Conservation (phyloP, 2,329 filamentous ascomycete genomes). For the Hirsutella thompsonii region DNA sequence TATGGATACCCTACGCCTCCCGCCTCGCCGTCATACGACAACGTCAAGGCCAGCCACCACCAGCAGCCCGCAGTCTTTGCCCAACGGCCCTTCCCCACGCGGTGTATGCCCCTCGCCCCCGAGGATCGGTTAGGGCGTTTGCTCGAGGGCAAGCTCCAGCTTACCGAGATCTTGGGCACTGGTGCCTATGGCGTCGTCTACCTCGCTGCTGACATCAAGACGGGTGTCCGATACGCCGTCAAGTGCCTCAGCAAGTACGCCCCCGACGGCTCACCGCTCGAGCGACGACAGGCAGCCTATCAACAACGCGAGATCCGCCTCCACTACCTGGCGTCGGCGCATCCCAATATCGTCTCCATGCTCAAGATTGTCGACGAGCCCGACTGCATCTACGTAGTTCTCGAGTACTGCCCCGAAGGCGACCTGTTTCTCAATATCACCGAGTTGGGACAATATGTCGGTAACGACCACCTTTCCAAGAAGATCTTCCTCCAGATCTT, state of each 20-base stretch:
- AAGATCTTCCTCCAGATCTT: slow-evolving; percentile 87
- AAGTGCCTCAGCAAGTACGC: slow-evolving; percentile 94
- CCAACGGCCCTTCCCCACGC: slow-evolving; percentile 25
- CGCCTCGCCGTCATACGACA: slow-evolving; percentile 41
- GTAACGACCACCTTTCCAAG: slow-evolving; percentile 80
- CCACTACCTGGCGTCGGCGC: slow-evolving; percentile 77
- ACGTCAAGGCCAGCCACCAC: slow-evolving; percentile 29
- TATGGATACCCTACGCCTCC: slow-evolving; percentile 46
- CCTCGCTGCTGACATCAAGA: slow-evolving; percentile 72
- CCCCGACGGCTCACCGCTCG: slow-evolving; percentile 54
- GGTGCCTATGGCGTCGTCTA: slow-evolving; percentile 97
- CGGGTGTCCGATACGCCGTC: slow-evolving; percentile 75
- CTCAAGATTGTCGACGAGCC: slow-evolving; percentile 82
- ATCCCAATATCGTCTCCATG: slow-evolving; percentile 88
- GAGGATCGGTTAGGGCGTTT: slow-evolving; percentile 79
- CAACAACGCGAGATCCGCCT: slow-evolving; percentile 88
- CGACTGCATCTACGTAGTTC: slow-evolving; percentile 90
- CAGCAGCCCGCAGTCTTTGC: slow-evolving; percentile 15
- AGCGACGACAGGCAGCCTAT: slow-evolving; percentile 76
- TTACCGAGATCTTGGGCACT: slow-evolving; percentile 77
- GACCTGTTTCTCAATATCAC: slow-evolving; percentile 97
- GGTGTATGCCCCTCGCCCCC: slow-evolving; percentile 48
- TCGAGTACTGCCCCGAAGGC: slow-evolving; percentile 95
- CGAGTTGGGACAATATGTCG: slow-evolving; percentile 82
- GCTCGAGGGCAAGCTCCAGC: slow-evolving; percentile 69